These are phyloP conservation scores for Trichophyton equinum DNA, from an alignment of 2,329 filamentous ascomycete genomes.

Conservation along the genomic window DNA sequence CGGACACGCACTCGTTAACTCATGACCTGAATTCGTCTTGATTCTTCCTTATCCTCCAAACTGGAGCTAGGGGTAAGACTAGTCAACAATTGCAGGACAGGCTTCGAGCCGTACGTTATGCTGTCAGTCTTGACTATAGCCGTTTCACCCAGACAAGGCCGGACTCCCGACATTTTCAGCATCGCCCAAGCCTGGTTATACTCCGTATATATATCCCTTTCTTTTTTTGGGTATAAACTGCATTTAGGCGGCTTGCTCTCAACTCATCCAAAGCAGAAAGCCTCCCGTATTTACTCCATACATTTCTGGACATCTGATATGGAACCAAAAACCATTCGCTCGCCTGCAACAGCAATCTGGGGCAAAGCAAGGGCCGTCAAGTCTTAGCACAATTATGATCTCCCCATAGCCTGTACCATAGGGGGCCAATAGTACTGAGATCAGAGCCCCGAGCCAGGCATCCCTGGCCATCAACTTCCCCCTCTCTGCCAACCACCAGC, in stretches of 20 bases:
- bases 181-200: too few relatives aligned
- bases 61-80: not conserved
- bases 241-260: not conserved
- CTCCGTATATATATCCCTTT: not conserved
- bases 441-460: not conserved
- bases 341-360: not conserved
- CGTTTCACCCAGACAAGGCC: not conserved
- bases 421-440: constrained; percentile 4
- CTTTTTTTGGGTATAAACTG: not conserved
- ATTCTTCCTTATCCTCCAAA: too few relatives aligned
- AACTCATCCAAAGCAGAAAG: not conserved
- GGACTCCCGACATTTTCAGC: not conserved
- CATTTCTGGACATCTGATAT: not conserved
- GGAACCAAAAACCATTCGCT: not conserved
- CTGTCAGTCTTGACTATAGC: not conserved
- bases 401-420: constrained; percentile 2
- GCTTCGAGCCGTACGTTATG: not conserved
- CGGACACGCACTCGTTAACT: not conserved
- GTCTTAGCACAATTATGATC: constrained; percentile 2
- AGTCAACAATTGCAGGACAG: not conserved
- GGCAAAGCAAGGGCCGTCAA: constrained; percentile 3
- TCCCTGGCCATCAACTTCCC: not conserved
- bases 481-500: not conserved
- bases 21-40: not conserved
- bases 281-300: not conserved